These are phyloP conservation scores for Rhododendron henanense DNA, from an alignment of 148 eudicot species.

Conservation along the genomic window DNA sequence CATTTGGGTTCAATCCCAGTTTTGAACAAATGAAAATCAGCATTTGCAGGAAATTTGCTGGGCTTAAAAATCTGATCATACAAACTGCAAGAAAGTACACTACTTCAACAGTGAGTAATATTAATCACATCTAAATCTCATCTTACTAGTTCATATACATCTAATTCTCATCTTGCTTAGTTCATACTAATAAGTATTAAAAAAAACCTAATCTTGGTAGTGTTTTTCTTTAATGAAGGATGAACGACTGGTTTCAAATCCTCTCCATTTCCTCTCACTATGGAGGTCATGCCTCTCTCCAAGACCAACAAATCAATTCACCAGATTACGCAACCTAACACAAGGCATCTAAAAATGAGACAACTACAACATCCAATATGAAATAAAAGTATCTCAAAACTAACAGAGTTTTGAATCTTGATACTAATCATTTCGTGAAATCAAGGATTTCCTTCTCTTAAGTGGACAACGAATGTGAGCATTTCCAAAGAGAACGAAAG, in stretches of 20 bases:
- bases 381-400: not conserved
- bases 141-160: not conserved
- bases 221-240: not conserved
- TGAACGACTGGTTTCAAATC: not conserved
- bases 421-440: not conserved
- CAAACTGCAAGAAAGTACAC: constrained; percentile 58
- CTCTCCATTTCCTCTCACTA: not conserved
- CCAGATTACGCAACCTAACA: not conserved
- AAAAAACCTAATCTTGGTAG: not conserved
- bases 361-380: not conserved
- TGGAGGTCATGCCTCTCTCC: not conserved
- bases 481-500: not conserved
- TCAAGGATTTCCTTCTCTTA: not conserved
- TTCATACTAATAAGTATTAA: not conserved
- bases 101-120: constrained; percentile 7
- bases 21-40: constrained; percentile 91
- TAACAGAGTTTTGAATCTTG: not conserved
- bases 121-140: not conserved
- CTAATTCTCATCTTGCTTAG: not conserved
- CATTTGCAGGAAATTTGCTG: constrained; percentile 65
- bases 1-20: constrained; percentile 94
- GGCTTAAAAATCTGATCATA: constrained; percentile 86
- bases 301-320: not conserved
- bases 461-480: not conserved
- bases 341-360: not conserved